Evolutionary conservation across 306 rosid species (phyloP), one percentile per base, ranked within the genome.

Genomic region (Mimosa pudica): DNA sequence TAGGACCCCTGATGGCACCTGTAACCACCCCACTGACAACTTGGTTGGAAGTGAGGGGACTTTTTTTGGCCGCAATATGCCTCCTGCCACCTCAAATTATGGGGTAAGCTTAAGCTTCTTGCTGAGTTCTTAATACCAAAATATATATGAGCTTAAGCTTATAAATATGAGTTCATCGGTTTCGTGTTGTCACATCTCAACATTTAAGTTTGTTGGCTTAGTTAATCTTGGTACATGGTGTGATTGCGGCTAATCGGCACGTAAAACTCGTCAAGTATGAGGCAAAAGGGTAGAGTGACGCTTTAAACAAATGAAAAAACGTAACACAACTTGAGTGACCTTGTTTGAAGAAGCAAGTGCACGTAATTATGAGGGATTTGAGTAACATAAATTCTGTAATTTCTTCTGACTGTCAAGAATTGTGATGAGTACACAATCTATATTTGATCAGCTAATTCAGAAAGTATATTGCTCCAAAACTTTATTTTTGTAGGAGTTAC

Each of bases 1-100:
- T 74, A 82, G 95, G 57, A 92, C 92, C 9, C 84, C 97, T 1
- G 87, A 87, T 14, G 97, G 97, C 7, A 90, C 80, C 1, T 90
- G 88, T 78, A 92, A 87, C 80, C 87, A 89, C 79, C 92, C 93
- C 14, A 1, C 30, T 13, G 88, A 92, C 54, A 72, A 86, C 48
- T 71, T 85, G 47, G 47, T 86, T 8, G 95, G 97, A 0, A 92
- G 97, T 77, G 92, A 89, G 48, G 90, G 95, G 41, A 83, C 93
- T 17, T 80, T 71, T 18, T 83, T 92, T 44, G 95, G 95, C 70
- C 88, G 95, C 64, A 89, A 92, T 42, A 90, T 92, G 95, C 97
- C 89, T 5, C 93, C 92, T 0, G 80, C 91, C 0, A 78, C 89
- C 33, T 86, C 80, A 13, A 36, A 41, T 49, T 83, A 86, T 36